Conservation (phyloP, 345 rosid genomes). For the Corymbia maculata region DNA sequence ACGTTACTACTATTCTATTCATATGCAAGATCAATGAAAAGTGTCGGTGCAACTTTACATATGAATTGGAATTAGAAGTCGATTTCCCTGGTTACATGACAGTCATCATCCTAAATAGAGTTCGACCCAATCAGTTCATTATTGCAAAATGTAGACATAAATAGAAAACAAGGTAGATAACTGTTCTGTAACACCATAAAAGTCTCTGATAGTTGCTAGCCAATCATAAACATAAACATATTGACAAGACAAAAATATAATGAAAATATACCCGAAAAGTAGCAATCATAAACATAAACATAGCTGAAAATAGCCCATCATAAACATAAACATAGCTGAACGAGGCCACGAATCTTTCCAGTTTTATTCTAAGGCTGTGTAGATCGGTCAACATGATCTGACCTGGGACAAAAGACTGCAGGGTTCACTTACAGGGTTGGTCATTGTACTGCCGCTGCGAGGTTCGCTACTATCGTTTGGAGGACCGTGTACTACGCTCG, state of each 20-base stretch:
- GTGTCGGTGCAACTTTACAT: background rate
- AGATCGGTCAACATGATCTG: background rate
- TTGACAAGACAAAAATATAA: background rate
- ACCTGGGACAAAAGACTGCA: background rate
- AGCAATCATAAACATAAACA: background rate
- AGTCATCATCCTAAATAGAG: background rate
- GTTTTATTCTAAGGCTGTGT: background rate
- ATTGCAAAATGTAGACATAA: background rate
- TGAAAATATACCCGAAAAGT: background rate
- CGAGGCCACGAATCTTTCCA: background rate
- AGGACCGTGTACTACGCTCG: background rate
- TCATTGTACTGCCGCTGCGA: background rate
- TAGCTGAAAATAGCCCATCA: background rate
- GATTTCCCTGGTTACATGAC: background rate
- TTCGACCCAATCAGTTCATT: background rate
- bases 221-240: background rate
- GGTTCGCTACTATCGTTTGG: background rate
- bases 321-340: background rate
- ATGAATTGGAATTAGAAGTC: background rate
- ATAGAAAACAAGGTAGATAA: background rate
- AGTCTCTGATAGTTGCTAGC: background rate
- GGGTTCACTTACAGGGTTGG: background rate
- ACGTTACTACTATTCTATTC: background rate
- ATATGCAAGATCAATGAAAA: background rate
- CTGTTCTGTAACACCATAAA: background rate